Evolutionary conservation across 2,329 filamentous ascomycete genomes (phyloP).

Genomic region (Helminthosporium solani): DNA sequence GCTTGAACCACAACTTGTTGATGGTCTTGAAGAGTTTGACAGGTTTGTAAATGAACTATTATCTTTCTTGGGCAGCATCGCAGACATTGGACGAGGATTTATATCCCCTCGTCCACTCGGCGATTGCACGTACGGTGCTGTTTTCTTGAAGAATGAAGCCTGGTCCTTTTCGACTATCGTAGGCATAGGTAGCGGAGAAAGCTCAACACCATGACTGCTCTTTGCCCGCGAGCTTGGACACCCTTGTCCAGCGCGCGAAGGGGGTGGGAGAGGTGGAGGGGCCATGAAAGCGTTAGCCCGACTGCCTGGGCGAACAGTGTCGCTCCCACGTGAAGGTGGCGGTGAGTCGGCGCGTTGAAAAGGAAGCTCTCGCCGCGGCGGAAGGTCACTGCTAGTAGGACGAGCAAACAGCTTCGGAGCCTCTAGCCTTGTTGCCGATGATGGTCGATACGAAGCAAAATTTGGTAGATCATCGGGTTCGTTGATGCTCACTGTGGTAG

Average conservation of each 20-base stretch:
- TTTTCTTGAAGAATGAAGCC: not conserved
- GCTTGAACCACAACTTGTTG: conserved; percentile 12
- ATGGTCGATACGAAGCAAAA: conserved; percentile 8
- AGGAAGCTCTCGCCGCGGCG: conserved; percentile 43
- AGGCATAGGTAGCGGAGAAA: conserved; percentile 41
- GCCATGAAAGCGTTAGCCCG: conserved; percentile 27
- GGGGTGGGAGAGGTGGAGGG: conserved; percentile 34
- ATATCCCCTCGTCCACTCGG: conserved; percentile 6
- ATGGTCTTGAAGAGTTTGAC: conserved; percentile 7
- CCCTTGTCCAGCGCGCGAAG: conserved; percentile 17
- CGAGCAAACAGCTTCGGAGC: conserved; percentile 20
- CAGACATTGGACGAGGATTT: not conserved
- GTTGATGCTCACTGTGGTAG: conserved; percentile 9
- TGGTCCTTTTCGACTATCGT: conserved; percentile 22
- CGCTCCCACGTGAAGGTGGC: conserved; percentile 26
- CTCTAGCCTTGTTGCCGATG: conserved; percentile 15
- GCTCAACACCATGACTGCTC: conserved; percentile 19
- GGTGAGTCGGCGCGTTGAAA: conserved; percentile 38
- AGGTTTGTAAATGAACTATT: conserved; percentile 9
- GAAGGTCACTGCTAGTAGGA: conserved; percentile 24
- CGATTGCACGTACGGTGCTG: not conserved
- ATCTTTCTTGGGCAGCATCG: conserved; percentile 7
- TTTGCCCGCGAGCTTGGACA: conserved; percentile 22
- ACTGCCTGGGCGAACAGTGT: conserved; percentile 22
- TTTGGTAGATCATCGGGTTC: not conserved